Base-by-base conservation (phyloP, 2,329 filamentous ascomycete species). In the Pestalotiopsis sp. region DNA sequence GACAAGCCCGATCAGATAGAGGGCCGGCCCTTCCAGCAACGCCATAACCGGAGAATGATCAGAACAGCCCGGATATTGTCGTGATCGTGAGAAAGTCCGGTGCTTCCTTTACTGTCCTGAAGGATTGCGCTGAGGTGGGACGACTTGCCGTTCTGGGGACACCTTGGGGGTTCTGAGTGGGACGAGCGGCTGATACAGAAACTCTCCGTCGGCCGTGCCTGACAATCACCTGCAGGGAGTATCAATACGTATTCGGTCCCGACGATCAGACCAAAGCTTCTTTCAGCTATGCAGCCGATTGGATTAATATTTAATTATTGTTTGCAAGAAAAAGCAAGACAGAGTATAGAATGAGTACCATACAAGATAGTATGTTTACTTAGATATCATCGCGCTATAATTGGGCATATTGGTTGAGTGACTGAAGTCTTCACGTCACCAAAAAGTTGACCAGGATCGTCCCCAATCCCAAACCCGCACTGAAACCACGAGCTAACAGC, bases 11-110 rank as follows among this genome's bases (percentile, higher is more conserved):
- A 74, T 66, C 69, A 73, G 69, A 12, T 71, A 4, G 6, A 76
- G 69, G 25, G 67, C 62, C 20, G 70, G 68, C 13, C 73, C 72
- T 60, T 72, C 70, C 12, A 76, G 61, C 56, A 76, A 59, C 41
- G 66, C 68, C 72, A 76, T 75, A n/a, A 9, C 41, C 11, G n/a
- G n/a, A 14, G 13, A 17, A 13, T 23, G n/a, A 49, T 12, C 12
- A 39, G 41, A 23, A 27, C 3, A 59, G n/a, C 57, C 57, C 45
- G 57, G 57, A 60, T 27, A 23, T 60, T 60, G 23, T 27, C 23
- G 25, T 60, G 57, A 13, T 36, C 9, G 25, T 27, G 31, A 60
- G 13, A 36, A 36, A 52, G 45, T 52, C 45, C 45, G 45, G 45
- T 2, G 3, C 17, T 52, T 17, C 6, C 17, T 49, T 7, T 49